Conservation (phyloP, 805 yeast species). For the Teunomyces cretensis region DNA sequence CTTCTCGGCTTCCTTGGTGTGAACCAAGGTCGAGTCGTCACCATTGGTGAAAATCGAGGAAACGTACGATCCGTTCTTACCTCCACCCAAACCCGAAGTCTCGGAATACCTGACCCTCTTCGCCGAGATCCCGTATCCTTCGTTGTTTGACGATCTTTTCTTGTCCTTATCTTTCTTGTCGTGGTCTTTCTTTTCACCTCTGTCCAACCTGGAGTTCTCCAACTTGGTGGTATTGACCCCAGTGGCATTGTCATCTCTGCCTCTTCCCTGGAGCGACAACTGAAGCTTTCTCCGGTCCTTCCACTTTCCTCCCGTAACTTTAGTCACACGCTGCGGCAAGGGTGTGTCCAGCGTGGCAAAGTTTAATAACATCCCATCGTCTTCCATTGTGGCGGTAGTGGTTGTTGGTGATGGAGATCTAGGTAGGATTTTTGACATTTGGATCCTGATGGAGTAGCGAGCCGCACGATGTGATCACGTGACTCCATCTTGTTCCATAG, state of each 20-base stretch:
- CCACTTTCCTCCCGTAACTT: slow-evolving; percentile 77
- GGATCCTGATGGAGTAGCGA: neutral
- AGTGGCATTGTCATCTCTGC: slow-evolving; percentile 18
- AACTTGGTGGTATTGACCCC: slow-evolving; percentile 34
- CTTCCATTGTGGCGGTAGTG: slow-evolving; percentile 27
- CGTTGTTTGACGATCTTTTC: neutral
- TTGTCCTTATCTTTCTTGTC: slow-evolving; percentile 1
- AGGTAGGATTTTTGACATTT: neutral
- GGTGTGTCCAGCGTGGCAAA: slow-evolving; percentile 40
- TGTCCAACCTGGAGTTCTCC: slow-evolving; percentile 9
- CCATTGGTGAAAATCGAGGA: slow-evolving; percentile 72
- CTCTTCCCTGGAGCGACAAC: slow-evolving; percentile 48
- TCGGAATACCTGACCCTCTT: slow-evolving; percentile 45
- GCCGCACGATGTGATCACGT: slow-evolving; percentile 6
- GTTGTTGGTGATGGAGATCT: neutral
- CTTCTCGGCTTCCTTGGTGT: slow-evolving; percentile 39
- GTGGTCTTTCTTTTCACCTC: slow-evolving; percentile 6
- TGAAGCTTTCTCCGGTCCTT: slow-evolving; percentile 70
- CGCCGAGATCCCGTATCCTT: slow-evolving; percentile 18
- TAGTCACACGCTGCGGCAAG: slow-evolving; percentile 33
- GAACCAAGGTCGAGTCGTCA: slow-evolving; percentile 55
- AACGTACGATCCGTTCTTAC: slow-evolving; percentile 64
- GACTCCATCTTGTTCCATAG: neutral
- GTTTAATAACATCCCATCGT: slow-evolving; percentile 76
- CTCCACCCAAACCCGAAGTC: slow-evolving; percentile 52